These are phyloP conservation scores for Mycotypha africana DNA, from an alignment of 371 early-diverging fungal genomes.

Conservation along the genomic window DNA sequence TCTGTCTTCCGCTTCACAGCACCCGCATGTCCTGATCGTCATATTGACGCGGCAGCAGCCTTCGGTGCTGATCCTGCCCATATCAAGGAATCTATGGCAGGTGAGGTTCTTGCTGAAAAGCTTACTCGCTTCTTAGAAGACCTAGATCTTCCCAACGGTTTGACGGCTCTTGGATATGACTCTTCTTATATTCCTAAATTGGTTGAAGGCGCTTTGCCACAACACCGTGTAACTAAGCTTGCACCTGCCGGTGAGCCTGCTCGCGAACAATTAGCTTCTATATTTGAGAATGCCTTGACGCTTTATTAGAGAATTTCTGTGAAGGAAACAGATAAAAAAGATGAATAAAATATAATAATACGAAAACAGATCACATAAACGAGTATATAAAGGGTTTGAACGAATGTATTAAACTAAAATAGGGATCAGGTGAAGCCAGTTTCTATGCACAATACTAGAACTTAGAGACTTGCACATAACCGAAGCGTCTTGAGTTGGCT, in stretches of 20 bases:
- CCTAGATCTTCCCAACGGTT: constrained; percentile 80
- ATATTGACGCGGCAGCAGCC: constrained; percentile 76
- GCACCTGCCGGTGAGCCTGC: constrained; percentile 73
- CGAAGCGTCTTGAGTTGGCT: too few relatives aligned
- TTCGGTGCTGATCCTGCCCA: constrained; percentile 72
- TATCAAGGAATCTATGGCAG: constrained; percentile 70
- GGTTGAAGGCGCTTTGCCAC: constrained; percentile 85
- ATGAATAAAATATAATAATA: too few relatives aligned
- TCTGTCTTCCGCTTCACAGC: constrained; percentile 87
- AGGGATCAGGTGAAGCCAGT: too few relatives aligned
- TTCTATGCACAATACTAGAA: too few relatives aligned
- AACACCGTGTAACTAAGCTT: constrained; percentile 89
- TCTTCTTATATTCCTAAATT: constrained; percentile 64
- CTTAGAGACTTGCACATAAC: too few relatives aligned
- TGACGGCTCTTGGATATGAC: constrained; percentile 76
- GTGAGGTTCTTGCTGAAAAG: constrained; percentile 71
- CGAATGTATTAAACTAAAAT: too few relatives aligned
- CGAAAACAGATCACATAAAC: too few relatives aligned
- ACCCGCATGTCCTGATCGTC: constrained; percentile 76
- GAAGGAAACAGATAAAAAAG: neutral
- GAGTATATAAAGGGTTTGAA: too few relatives aligned
- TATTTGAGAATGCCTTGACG: constrained; percentile 71
- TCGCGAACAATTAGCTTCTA: constrained; percentile 56
- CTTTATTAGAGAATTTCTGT: constrained; percentile 63
- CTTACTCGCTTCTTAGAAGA: constrained; percentile 69